These are phyloP conservation scores for Cryphonectria naterciae DNA, from an alignment of 2,329 filamentous ascomycete species.

Conservation along the genomic window DNA sequence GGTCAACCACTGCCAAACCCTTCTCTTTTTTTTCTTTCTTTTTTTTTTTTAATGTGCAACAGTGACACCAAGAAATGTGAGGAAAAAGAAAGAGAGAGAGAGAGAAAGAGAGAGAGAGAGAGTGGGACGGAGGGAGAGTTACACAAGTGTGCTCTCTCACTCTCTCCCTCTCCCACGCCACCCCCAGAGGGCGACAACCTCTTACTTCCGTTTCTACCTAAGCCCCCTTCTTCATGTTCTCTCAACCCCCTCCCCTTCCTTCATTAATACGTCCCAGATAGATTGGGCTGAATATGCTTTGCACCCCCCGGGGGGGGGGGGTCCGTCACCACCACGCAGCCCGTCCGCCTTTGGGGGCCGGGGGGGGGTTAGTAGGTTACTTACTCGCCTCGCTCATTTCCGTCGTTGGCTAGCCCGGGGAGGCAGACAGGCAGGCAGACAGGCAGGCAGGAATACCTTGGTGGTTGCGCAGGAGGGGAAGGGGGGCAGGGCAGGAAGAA, in stretches of 20 bases:
- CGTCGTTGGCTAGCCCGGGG: neutral
- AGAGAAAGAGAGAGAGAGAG: neutral
- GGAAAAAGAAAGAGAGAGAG: neutral
- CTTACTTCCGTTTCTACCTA: neutral
- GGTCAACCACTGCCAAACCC: neutral
- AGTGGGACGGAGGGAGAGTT: too few species aligned
- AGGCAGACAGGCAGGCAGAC: neutral
- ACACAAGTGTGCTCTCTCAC: neutral
- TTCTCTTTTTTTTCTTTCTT: neutral
- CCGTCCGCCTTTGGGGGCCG: too few species aligned
- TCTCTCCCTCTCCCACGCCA: neutral
- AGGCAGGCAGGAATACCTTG: neutral
- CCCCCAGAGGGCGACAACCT: too few species aligned
- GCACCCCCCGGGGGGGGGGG: neutral
- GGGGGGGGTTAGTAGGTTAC: neutral
- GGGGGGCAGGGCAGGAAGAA: neutral
- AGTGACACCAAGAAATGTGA: neutral
- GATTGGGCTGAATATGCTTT: conserved; percentile 6
- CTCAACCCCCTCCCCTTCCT: conserved; percentile 8
- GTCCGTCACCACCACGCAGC: neutral
- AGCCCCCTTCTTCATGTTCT: neutral
- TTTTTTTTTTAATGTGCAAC: conserved; percentile 1
- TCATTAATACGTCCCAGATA: conserved; percentile 19
- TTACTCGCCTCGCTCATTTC: neutral
- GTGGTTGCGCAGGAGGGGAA: neutral